Evolutionary conservation across 331 rosid genomes (phyloP).

Genomic region (Phaseolus coccineus): DNA sequence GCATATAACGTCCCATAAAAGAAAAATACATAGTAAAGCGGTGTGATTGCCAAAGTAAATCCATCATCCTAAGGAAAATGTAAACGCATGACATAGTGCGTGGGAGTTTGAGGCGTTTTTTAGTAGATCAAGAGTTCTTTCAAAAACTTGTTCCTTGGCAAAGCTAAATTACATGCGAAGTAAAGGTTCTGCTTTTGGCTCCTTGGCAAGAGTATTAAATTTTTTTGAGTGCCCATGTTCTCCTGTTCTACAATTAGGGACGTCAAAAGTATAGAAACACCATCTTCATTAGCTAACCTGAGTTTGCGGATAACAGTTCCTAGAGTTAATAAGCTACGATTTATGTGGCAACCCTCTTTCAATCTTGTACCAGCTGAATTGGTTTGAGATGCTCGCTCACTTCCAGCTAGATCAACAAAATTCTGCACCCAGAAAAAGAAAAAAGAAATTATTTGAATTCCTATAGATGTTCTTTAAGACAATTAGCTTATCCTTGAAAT

Average conservation of each 20-base stretch:
- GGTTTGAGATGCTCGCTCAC: constrained; percentile 96
- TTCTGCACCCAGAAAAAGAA: constrained; percentile 59
- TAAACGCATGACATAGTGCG: constrained; percentile 2
- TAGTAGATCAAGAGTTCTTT: neutral
- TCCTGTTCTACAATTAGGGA: constrained; percentile 27
- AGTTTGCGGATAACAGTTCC: constrained; percentile 99
- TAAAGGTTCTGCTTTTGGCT: constrained; percentile 19
- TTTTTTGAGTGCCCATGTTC: neutral
- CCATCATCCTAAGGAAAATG: neutral
- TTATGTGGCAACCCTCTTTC: constrained; percentile 99
- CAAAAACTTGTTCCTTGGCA: neutral
- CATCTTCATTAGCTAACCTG: constrained; percentile 64
- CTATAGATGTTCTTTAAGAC: constrained; percentile 22
- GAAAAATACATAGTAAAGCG: neutral
- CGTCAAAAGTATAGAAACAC: constrained; percentile 29
- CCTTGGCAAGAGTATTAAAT: neutral
- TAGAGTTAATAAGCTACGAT: constrained; percentile 93
- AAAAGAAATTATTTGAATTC: constrained; percentile 35
- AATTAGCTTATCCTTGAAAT: neutral
- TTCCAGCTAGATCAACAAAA: constrained; percentile 98
- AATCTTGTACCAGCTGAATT: constrained; percentile 91
- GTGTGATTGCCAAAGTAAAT: neutral
- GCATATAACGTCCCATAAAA: constrained; percentile 6
- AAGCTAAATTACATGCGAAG: constrained; percentile 14
- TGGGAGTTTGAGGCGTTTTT: constrained; percentile 15